phyloP scores from a whole-genome alignment of 2,329 filamentous ascomycete genomes.

The Clonostachys sp. region DNA sequence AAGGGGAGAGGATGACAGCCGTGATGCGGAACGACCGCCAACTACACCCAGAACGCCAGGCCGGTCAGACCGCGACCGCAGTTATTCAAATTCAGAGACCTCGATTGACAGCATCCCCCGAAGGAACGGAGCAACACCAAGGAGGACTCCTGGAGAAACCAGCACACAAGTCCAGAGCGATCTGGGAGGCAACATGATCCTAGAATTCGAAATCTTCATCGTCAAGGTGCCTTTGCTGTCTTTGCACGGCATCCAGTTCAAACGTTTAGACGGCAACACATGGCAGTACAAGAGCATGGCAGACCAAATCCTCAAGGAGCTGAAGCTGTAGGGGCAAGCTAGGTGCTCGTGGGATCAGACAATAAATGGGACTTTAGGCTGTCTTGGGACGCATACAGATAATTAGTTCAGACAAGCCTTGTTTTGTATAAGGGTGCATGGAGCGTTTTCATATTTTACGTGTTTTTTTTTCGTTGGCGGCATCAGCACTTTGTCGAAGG shows the following conservation, averaged over 20 bases:
- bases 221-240: slow-evolving; percentile 94
- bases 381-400: no score
- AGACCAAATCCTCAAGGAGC: slow-evolving; percentile 83
- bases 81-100: slow-evolving; percentile 82
- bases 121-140: slow-evolving; percentile 43
- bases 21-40: slow-evolving; percentile 46
- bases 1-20: slow-evolving; percentile 63
- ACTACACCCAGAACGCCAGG: slow-evolving; percentile 37
- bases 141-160: slow-evolving; percentile 74
- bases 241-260: slow-evolving; percentile 95
- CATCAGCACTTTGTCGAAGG: no score
- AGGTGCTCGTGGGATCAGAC: background rate
- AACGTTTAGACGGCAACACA: slow-evolving; percentile 89
- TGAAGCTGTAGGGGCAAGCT: slow-evolving; percentile 58
- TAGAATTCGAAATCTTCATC: slow-evolving; percentile 94
- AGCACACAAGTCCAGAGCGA: slow-evolving; percentile 90
- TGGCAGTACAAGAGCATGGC: slow-evolving; percentile 99
- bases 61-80: slow-evolving; percentile 55
- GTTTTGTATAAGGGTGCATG: no score
- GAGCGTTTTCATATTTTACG: no score
- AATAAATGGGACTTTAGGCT: no score
- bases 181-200: slow-evolving; percentile 74
- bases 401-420: no score
- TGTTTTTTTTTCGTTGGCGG: no score
- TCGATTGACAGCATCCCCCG: slow-evolving; percentile 70